Evolutionary conservation across 1,284 basidiomycete genomes (phyloP).

Genomic region (Cutaneotrichosporon cavernicola): DNA sequence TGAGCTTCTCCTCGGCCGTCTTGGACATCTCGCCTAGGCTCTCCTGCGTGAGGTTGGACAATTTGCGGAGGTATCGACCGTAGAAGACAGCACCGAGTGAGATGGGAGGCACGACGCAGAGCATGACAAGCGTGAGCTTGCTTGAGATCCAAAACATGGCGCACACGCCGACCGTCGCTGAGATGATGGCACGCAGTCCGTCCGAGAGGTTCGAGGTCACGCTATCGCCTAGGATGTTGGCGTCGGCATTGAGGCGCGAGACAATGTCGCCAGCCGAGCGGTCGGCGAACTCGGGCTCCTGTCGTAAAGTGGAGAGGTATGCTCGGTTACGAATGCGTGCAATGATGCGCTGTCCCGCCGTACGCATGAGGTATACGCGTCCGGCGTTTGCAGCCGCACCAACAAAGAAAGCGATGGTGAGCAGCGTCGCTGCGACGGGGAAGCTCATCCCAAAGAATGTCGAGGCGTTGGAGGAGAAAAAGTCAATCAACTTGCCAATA

Average conservation of each 20-base stretch:
- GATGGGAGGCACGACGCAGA: constrained; percentile 89
- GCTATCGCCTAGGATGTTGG: constrained; percentile 91
- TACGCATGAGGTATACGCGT: constrained; percentile 72
- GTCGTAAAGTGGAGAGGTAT: constrained; percentile 75
- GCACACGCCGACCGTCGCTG: constrained; percentile 83
- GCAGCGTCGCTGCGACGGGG: constrained; percentile 71
- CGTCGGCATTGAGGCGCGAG: constrained; percentile 86
- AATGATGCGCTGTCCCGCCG: constrained; percentile 87
- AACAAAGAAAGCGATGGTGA: constrained; percentile 77
- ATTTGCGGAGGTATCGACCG: constrained; percentile 86
- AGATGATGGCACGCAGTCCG: constrained; percentile 77
- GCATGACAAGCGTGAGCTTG: constrained; percentile 85
- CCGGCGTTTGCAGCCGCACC: constrained; percentile 83
- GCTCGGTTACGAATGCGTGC: constrained; percentile 79
- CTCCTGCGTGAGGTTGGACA: constrained; percentile 90
- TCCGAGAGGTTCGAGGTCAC: constrained; percentile 90
- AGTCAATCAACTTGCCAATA: constrained; percentile 87
- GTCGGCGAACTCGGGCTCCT: constrained; percentile 92
- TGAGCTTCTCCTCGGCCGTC: constrained; percentile 84
- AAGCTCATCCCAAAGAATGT: constrained; percentile 75
- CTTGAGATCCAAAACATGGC: constrained; percentile 97
- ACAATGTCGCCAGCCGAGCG: constrained; percentile 91
- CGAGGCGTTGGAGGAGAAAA: constrained; percentile 72
- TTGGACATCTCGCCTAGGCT: constrained; percentile 93
- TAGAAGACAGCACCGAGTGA: constrained; percentile 95